Conservation (phyloP, 2,329 filamentous ascomycete species). For the Periglandula ipomoeae region DNA sequence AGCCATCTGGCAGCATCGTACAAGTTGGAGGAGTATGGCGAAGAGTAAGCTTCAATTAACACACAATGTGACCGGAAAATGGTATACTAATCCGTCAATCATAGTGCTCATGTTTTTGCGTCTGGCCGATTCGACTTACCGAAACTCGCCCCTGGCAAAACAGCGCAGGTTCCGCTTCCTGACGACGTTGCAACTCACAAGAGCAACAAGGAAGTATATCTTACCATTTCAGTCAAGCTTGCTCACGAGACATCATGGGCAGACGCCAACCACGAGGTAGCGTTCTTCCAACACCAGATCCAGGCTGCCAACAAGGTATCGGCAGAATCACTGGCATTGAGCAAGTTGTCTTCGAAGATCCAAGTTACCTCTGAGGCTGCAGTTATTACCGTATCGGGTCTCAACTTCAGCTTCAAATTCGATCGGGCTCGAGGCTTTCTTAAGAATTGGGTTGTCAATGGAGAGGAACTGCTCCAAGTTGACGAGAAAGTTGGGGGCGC, state of each 20-base stretch:
- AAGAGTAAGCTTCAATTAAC: slow-evolving; percentile 22
- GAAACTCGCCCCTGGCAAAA: slow-evolving; percentile 27
- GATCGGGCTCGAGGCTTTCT: slow-evolving; percentile 35
- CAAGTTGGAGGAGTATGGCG: slow-evolving; percentile 32
- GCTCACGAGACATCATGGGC: slow-evolving; percentile 40
- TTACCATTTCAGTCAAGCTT: slow-evolving; percentile 36
- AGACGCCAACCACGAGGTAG: slow-evolving; percentile 41
- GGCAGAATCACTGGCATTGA: background rate
- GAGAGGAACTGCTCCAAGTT: slow-evolving; percentile 24
- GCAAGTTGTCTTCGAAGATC: slow-evolving; percentile 1
- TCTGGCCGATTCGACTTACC: slow-evolving; percentile 31
- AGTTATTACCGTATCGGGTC: background rate
- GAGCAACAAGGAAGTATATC: slow-evolving; percentile 28
- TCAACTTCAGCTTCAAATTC: slow-evolving; percentile 30
- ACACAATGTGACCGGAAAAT: background rate
- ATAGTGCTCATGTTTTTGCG: background rate
- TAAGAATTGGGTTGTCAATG: slow-evolving; percentile 29
- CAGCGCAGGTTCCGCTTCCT: slow-evolving; percentile 7
- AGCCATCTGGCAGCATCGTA: slow-evolving; percentile 33
- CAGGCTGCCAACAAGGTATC: slow-evolving; percentile 12
- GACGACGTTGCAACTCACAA: background rate
- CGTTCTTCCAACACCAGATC: slow-evolving; percentile 42
- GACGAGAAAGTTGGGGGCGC: slow-evolving; percentile 27
- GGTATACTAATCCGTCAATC: background rate
- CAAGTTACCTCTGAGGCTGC: background rate